Evolutionary conservation across 1,139 yeast genomes (phyloP), one percentile per base, ranked within the genome.

Genomic region (Zygoascus sp.): DNA sequence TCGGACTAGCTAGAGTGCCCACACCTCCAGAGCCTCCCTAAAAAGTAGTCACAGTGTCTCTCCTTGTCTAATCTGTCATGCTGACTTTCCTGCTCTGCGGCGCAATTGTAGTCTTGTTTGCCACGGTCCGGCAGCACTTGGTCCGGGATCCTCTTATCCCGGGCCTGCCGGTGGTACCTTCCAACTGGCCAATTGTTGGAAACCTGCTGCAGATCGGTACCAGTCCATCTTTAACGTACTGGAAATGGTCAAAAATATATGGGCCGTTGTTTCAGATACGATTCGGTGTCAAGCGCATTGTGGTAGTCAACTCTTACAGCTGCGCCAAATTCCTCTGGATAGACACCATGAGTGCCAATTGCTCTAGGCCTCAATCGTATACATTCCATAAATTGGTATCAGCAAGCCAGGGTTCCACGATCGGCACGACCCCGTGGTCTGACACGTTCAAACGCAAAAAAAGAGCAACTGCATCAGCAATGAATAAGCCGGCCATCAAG

Each of bases 381-480:
- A 81, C 89, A 0, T 85, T 85, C 64, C 94, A 85, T 63, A 68
- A 73, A 25, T 69, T 84, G 7, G 76, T 84, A 1, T 81, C 89
- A 0, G 65, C 75, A 3, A 73, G 81, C 0, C 83, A 79, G 48
- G 69, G 67, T 55, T 1, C 75, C 53, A 85, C 95, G 0, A 74
- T 85, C 23, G 95, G 95, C 0, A 81, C 94, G 0, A 83, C 92
- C 0, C 94, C 94, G 1, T 78, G 74, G 58, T 77, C 84, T 1
- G 68, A 66, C 1, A 70, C 81, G 1, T 83, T 73, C 58, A 69
- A 70, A 51, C 67, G 66, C 20, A 75, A 78, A 59, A 75, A 81
- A 56, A 81, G 79, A 57, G 73, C 74, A 6, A 68, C 83, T 22
- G 73, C 81, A 0, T 69, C 71, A 48, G 70, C 73, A 5, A 65